A percentile compares a stretch with the other conserved stretches of the same genome.
Evolutionary conservation across 768 basidiomycete species (phyloP).

Genomic region (Russula brevipes): DNA sequence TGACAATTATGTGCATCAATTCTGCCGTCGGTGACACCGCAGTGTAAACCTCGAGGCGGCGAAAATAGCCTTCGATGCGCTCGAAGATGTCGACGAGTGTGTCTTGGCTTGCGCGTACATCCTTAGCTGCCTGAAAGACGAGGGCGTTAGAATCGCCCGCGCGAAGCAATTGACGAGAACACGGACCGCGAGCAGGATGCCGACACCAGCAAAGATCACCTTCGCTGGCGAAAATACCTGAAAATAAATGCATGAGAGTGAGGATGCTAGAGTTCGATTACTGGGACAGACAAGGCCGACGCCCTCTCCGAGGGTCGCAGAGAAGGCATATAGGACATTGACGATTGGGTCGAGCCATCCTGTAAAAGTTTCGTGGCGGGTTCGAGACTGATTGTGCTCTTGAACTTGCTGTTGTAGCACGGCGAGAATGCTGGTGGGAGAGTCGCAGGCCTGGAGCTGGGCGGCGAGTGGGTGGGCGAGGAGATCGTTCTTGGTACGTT

Average conservation of each 20-base stretch:
- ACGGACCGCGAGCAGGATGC: neutral
- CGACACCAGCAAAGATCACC: neutral
- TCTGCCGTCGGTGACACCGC: neutral
- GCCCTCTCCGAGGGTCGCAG: neutral
- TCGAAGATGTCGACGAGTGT: neutral
- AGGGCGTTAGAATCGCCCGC: neutral
- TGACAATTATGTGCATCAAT: neutral
- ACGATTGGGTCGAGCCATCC: neutral
- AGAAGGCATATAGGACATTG: neutral
- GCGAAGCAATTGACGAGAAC: neutral
- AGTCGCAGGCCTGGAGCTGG: no score
- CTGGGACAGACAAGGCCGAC: neutral
- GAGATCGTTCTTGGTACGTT: no score
- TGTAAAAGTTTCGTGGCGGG: neutral
- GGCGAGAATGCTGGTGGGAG: no score
- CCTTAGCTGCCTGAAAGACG: neutral
- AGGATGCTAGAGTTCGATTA: no score
- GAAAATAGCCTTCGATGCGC: neutral
- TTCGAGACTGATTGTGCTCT: neutral
- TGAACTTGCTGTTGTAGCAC: no score
- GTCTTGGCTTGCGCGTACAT: neutral
- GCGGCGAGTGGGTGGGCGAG: no score
- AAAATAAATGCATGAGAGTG: neutral
- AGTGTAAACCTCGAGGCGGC: neutral
- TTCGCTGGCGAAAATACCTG: neutral